phyloP scores from a whole-genome alignment of 2,329 filamentous ascomycete genomes.

The Microdochium nivale region DNA sequence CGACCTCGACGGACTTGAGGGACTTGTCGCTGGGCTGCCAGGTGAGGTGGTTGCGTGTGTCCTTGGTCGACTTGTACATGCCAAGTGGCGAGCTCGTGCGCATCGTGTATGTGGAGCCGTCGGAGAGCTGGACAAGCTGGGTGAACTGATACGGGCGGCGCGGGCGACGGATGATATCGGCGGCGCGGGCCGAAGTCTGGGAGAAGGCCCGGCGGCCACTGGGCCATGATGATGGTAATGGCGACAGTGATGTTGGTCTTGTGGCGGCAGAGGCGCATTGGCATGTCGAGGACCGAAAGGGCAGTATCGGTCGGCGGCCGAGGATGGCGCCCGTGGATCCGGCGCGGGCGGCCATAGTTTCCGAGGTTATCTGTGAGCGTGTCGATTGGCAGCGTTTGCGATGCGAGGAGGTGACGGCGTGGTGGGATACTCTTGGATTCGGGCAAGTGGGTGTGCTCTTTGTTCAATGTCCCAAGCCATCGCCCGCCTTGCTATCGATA shows the following conservation, averaged over 20 bases:
- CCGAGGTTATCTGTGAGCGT: not conserved
- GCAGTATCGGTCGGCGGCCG: not conserved
- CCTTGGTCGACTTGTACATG: constrained; percentile 58
- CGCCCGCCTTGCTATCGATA: too few species aligned
- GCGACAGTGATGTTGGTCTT: constrained; percentile 4
- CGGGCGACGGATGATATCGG: constrained; percentile 79
- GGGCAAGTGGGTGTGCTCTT: too few species aligned
- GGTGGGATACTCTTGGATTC: too few species aligned
- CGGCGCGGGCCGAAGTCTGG: constrained; percentile 61
- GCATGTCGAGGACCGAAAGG: not conserved
- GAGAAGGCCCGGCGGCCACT: constrained; percentile 8
- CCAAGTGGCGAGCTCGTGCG: constrained; percentile 66
- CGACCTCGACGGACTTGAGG: constrained; percentile 81
- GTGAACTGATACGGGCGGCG: constrained; percentile 93
- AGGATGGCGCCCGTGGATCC: not conserved
- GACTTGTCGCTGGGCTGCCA: constrained; percentile 85
- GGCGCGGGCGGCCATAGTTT: not conserved
- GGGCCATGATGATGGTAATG: not conserved
- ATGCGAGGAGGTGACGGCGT: too few species aligned
- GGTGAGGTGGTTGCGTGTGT: constrained; percentile 78
- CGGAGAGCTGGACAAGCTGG: constrained; percentile 87
- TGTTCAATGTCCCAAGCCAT: too few species aligned
- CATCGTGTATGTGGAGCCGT: constrained; percentile 76
- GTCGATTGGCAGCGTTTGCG: not conserved
- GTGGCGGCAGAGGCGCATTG: constrained; percentile 2